phyloP scores from a whole-genome alignment of 495 filamentous ascomycete species.

The Neurospora sp. region DNA sequence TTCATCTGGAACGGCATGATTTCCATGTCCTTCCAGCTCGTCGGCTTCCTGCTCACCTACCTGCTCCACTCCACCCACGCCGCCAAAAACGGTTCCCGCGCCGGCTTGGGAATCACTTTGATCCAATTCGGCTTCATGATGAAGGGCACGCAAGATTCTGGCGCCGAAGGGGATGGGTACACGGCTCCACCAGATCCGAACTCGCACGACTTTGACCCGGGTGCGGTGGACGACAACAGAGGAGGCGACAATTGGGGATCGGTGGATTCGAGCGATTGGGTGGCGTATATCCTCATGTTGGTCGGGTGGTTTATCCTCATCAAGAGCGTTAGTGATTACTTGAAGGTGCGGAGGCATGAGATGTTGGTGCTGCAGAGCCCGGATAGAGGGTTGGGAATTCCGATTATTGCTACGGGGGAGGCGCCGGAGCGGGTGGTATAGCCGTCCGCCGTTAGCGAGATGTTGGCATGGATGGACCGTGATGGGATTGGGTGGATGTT shows the following conservation, averaged over 20 bases:
- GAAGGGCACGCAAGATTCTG: slow-evolving; percentile 38
- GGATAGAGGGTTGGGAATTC: slow-evolving; percentile 74
- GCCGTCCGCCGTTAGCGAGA: neutral
- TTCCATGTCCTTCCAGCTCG: slow-evolving; percentile 92
- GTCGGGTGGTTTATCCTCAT: slow-evolving; percentile 98
- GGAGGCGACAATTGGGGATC: slow-evolving; percentile 31
- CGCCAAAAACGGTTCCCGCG: slow-evolving; percentile 91
- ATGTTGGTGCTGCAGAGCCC: slow-evolving; percentile 89
- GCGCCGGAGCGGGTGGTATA: slow-evolving; percentile 73
- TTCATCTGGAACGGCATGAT: slow-evolving; percentile 99
- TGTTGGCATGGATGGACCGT: neutral
- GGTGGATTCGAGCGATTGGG: slow-evolving; percentile 67
- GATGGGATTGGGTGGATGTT: neutral
- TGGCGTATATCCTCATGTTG: slow-evolving; percentile 93
- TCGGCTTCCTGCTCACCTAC: slow-evolving; percentile 96
- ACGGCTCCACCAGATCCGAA: slow-evolving; percentile 74
- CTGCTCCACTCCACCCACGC: slow-evolving; percentile 96
- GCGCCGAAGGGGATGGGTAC: slow-evolving; percentile 41
- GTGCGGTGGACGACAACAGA: slow-evolving; percentile 39
- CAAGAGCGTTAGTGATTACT: slow-evolving; percentile 75
- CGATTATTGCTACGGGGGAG: slow-evolving; percentile 85
- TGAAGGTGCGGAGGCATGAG: slow-evolving; percentile 80
- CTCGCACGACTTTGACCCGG: slow-evolving; percentile 76
- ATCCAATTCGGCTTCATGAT: slow-evolving; percentile 95
- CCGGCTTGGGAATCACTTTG: slow-evolving; percentile 89